phyloP scores from a whole-genome alignment of 768 basidiomycete genomes.

The Calocybe gangraenosa region DNA sequence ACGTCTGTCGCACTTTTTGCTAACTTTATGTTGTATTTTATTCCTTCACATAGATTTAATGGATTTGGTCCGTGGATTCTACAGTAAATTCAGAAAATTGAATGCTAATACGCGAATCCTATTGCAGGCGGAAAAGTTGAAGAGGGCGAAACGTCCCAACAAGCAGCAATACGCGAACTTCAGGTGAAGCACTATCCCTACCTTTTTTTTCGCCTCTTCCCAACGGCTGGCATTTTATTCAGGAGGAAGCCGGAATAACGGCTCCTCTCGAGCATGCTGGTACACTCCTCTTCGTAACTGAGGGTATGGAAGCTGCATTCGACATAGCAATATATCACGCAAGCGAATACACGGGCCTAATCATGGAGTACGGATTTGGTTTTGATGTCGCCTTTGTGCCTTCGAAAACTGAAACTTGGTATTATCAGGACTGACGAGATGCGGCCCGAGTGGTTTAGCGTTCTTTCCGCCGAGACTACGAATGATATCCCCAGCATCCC shows the following conservation, averaged over 20 bases:
- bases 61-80: slow-evolving; percentile 58
- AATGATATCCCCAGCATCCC: slow-evolving; percentile 43
- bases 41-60: slow-evolving; percentile 55
- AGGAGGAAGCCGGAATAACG: slow-evolving; percentile 84
- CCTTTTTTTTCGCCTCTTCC: not conserved
- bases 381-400: slow-evolving; percentile 1
- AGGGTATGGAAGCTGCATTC: slow-evolving; percentile 54
- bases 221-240: slow-evolving; percentile 1
- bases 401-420: not conserved
- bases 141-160: slow-evolving; percentile 55
- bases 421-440: slow-evolving; percentile 76
- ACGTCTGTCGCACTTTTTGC: not conserved
- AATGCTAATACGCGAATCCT: not conserved
- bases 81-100: not conserved
- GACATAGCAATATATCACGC: slow-evolving; percentile 73
- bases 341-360: slow-evolving; percentile 50
- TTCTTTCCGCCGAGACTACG: slow-evolving; percentile 14
- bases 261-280: slow-evolving; percentile 64
- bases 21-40: slow-evolving; percentile 1
- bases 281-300: slow-evolving; percentile 56
- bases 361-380: slow-evolving; percentile 56
- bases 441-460: slow-evolving; percentile 76
- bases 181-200: slow-evolving; percentile 31
- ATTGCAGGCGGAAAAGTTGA: slow-evolving; percentile 72
- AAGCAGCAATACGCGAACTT: slow-evolving; percentile 78